Conservation (phyloP, 331 rosid species). For the Ulmus americana region DNA sequence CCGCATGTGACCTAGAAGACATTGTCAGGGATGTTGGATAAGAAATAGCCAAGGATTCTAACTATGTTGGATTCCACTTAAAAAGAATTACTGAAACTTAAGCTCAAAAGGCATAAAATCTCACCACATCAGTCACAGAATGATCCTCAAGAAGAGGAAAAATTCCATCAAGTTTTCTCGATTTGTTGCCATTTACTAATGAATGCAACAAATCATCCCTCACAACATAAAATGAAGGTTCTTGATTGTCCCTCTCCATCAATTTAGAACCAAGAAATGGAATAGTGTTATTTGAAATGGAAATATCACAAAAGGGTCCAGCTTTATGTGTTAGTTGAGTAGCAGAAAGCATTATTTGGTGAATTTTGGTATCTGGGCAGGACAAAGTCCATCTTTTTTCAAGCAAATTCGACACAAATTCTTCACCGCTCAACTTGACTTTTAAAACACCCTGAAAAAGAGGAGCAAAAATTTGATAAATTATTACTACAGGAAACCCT, state of each 20-base stretch:
- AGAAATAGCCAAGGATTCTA: neutral
- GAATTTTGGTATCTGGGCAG: slow-evolving; percentile 56
- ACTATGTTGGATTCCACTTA: neutral
- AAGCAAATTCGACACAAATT: slow-evolving; percentile 47
- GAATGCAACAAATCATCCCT: slow-evolving; percentile 97
- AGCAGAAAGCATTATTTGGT: slow-evolving; percentile 37
- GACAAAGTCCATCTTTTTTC: slow-evolving; percentile 68
- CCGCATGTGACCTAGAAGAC: slow-evolving; percentile 85
- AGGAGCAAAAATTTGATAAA: neutral
- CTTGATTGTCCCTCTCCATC: slow-evolving; percentile 21
- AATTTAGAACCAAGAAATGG: slow-evolving; percentile 30
- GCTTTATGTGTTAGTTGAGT: slow-evolving; percentile 12
- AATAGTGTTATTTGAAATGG: slow-evolving; percentile 24
- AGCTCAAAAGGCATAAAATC: slow-evolving; percentile 14
- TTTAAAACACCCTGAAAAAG: slow-evolving; percentile 37
- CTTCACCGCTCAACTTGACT: slow-evolving; percentile 34
- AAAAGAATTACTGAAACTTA: neutral
- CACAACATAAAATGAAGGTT: slow-evolving; percentile 43
- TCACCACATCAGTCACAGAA: slow-evolving; percentile 76
- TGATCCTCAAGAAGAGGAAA: slow-evolving; percentile 59
- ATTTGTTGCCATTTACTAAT: slow-evolving; percentile 74
- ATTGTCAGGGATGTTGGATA: neutral
- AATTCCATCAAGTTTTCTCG: slow-evolving; percentile 72
- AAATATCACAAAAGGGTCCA: slow-evolving; percentile 18
- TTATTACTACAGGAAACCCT: neutral